Percentiles rank a stretch among this genome's conserved stretches.
These are phyloP conservation scores for Neurospora sublineolata DNA, from an alignment of 495 filamentous ascomycete genomes.

Conservation along the genomic window DNA sequence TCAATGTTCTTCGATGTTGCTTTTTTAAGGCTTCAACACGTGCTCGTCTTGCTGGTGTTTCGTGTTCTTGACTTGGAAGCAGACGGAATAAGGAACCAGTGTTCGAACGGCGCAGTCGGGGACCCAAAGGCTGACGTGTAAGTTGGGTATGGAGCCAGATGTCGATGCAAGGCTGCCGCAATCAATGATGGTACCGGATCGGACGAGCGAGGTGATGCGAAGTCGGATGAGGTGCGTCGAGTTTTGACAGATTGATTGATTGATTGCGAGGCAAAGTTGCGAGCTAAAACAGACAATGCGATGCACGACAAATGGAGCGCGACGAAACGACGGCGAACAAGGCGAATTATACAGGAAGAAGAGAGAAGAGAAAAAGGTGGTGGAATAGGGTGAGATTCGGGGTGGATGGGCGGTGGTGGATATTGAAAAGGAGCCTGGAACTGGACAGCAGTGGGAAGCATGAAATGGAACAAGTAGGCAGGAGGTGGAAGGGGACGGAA, in stretches of 20 bases:
- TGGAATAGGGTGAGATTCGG: slow-evolving; percentile 8
- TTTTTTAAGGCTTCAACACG: not conserved
- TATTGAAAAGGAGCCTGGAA: slow-evolving; percentile 21
- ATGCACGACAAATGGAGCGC: slow-evolving; percentile 3
- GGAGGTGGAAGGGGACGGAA: slow-evolving; percentile 24
- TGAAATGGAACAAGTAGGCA: slow-evolving; percentile 21
- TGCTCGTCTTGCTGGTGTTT: not conserved
- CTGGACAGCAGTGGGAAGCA: not conserved
- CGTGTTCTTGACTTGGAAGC: not conserved
- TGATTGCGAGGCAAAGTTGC: not conserved
- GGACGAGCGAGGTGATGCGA: not conserved
- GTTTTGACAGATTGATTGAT: not conserved
- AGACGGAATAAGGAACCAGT: not conserved
- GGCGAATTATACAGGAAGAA: slow-evolving; percentile 20
- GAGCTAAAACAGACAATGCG: slow-evolving; percentile 16
- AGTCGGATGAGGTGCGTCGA: not conserved
- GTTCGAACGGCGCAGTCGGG: not conserved
- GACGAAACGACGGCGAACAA: slow-evolving; percentile 21
- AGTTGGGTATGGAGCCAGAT: not conserved
- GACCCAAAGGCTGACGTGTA: not conserved
- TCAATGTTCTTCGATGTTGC: not conserved
- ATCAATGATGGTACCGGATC: not conserved
- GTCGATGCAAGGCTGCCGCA: not conserved
- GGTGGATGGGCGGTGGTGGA: slow-evolving; percentile 10
- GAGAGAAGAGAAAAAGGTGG: slow-evolving; percentile 17